Percentiles rank a stretch among this genome's conserved stretches.
phyloP scores from a whole-genome alignment of 345 rosid species.

The Noccaea caerulescens region DNA sequence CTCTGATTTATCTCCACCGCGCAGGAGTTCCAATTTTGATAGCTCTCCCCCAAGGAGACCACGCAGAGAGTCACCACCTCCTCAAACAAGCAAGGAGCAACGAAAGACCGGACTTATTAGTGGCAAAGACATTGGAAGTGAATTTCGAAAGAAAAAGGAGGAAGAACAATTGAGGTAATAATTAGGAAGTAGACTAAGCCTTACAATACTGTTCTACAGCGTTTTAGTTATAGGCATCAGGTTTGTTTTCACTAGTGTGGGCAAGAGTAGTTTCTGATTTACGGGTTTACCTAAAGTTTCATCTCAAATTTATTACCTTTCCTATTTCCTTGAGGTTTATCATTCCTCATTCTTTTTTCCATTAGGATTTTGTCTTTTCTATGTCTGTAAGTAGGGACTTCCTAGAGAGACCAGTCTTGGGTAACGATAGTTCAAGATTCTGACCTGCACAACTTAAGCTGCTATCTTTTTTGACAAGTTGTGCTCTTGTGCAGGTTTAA shows the following conservation, averaged over 20 bases:
- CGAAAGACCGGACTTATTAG: constrained; percentile 70
- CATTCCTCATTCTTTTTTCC: too few relatives aligned
- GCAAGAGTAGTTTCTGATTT: too few relatives aligned
- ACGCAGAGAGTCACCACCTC: constrained; percentile 46
- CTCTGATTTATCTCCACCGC: constrained; percentile 53
- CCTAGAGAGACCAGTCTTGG: not conserved
- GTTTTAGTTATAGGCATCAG: constrained; percentile 7
- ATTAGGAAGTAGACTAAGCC: not conserved
- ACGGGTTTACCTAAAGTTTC: too few relatives aligned
- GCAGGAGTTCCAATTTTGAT: constrained; percentile 47
- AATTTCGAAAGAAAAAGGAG: constrained; percentile 62
- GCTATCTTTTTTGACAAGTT: constrained; percentile 19
- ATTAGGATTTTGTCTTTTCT: too few relatives aligned
- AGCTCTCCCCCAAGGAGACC: constrained; percentile 67
- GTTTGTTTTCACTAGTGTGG: not conserved
- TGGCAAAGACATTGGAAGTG: constrained; percentile 64
- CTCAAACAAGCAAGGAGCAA: constrained; percentile 47
- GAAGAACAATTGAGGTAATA: constrained; percentile 64
- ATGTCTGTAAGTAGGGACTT: too few relatives aligned
- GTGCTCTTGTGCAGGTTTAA: constrained; percentile 54
- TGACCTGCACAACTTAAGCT: not conserved
- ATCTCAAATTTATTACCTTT: too few relatives aligned
- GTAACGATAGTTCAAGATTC: constrained; percentile 4
- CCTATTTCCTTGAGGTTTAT: too few relatives aligned
- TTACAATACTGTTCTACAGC: not conserved